These are phyloP conservation scores for Pichia sp. DNA, from an alignment of 1,139 yeast genomes.

Conservation along the genomic window DNA sequence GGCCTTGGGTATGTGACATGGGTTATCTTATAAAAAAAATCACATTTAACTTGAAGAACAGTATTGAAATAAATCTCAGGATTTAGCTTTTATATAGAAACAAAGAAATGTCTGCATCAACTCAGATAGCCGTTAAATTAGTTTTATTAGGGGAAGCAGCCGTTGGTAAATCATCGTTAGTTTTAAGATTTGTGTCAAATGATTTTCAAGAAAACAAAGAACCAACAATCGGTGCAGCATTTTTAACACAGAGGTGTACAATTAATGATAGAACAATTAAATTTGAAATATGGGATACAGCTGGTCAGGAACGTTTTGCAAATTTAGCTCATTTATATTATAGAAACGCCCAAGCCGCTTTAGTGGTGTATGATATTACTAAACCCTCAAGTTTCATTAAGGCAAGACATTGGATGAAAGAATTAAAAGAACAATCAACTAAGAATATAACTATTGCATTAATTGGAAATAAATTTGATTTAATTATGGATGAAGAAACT, in stretches of 20 bases:
- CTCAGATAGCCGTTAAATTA: conserved; percentile 67
- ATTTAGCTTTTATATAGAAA: no score
- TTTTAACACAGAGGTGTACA: conserved; percentile 88
- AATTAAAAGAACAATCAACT: conserved; percentile 89
- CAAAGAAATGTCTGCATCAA: conserved; percentile 8
- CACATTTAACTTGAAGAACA: no score
- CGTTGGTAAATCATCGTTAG: conserved; percentile 92
- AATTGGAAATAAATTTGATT: conserved; percentile 87
- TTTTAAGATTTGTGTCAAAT: conserved; percentile 85
- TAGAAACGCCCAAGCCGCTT: conserved; percentile 97
- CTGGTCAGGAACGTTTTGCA: conserved; percentile 97
- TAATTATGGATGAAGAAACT: conserved; percentile 35
- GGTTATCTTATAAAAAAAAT: no score
- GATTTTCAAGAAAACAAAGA: conserved; percentile 96
- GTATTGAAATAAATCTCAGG: no score
- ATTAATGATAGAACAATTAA: conserved; percentile 86
- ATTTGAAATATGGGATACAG: conserved; percentile 98
- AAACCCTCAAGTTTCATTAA: conserved; percentile 96
- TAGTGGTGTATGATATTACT: conserved; percentile 92
- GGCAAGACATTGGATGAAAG: conserved; percentile 99
- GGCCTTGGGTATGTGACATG: no score
- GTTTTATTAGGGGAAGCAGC: conserved; percentile 96
- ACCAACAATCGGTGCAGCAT: conserved; percentile 98
- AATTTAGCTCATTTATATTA: conserved; percentile 96
- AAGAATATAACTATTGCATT: conserved; percentile 88